Evolutionary conservation across 306 rosid species (phyloP), one percentile per base, ranked within the genome.

Genomic region (Crotalaria pallida): DNA sequence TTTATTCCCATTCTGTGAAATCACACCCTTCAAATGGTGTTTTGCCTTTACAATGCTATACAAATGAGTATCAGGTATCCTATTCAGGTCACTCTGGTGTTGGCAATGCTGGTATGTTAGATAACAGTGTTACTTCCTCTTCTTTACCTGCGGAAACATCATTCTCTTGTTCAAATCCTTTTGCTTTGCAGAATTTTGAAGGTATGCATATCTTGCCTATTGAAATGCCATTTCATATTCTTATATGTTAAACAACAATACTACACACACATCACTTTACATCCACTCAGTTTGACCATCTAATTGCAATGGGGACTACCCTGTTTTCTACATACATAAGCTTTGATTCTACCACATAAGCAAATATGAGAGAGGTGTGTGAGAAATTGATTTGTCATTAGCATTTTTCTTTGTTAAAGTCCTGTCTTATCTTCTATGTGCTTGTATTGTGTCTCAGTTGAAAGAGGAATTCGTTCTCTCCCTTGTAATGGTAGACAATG

Each of bases 51-150:
- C 99, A 77, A 70, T 59, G 64, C 73, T 64, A 83, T 89, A 88
- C 99, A 27, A 86, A 88, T 86, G 96, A 94, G 99, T 60, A 82
- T 88, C 96, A 91, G 97, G 84, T 87, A 80, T 83, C 90, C 70
- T 34, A 83, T 88, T 83, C 95, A 67, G 92, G 78, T 67, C 63
- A 45, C 18, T 68, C 79, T 0, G 84, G 84, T 57, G 84, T 61
- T 47, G 40, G 82, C 53, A 76, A 65, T 84, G 70, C 33, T 66
- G 84, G 84, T 65, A 41, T 52, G 43, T 72, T 69, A 2, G 75
- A 72, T 56, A 76, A 69, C 52, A 50, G 11, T 70, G 6, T 38
- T 38, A 10, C 44, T 38, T 9, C 67, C 22, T 40, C 80, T 73
- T 66, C 75, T 67, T 66, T 79, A 73, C 82, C 82, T 56, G 58